These are phyloP conservation scores for Albophoma yamanashiensis DNA, from an alignment of 2,329 filamentous ascomycete genomes.

Conservation along the genomic window DNA sequence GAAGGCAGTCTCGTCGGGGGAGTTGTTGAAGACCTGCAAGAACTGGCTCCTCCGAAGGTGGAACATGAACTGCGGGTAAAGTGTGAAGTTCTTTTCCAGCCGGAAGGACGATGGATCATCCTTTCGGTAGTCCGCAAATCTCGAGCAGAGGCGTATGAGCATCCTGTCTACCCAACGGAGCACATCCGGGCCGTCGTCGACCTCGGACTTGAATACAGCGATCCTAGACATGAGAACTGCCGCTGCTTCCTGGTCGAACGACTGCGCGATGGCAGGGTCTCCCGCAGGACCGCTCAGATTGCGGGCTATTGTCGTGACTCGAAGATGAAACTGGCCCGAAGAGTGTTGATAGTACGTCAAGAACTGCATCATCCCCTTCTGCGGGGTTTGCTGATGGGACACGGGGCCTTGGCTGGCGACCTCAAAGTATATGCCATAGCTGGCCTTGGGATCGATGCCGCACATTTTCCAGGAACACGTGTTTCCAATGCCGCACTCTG, in stretches of 20 bases:
- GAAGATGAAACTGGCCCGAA: constrained; percentile 88
- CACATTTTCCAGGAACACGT: constrained; percentile 99
- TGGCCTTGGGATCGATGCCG: constrained; percentile 85
- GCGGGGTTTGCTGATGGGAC: constrained; percentile 72
- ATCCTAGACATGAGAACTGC: constrained; percentile 99
- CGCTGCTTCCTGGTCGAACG: constrained; percentile 95
- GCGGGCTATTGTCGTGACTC: constrained; percentile 87
- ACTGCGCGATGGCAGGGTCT: constrained; percentile 89
- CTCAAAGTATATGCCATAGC: constrained; percentile 95
- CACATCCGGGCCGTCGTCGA: constrained; percentile 97
- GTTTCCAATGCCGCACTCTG: constrained; percentile 95
- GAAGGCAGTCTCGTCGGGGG: constrained; percentile 97
- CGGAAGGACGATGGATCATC: constrained; percentile 96
- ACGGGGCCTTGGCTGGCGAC: constrained; percentile 90
- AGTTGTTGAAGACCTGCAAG: constrained; percentile 98
- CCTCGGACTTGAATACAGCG: constrained; percentile 96
- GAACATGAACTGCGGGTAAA: constrained; percentile 99
- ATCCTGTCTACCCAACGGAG: constrained; percentile 97
- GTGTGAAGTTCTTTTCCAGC: constrained; percentile 95
- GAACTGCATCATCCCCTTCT: constrained; percentile 96
- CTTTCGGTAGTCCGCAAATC: constrained; percentile 96
- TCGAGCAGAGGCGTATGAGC: constrained; percentile 91
- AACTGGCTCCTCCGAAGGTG: constrained; percentile 95
- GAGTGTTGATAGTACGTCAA: constrained; percentile 98
- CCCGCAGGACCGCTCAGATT: constrained; percentile 89